Percentiles rank a stretch among this genome's conserved stretches.
Conservation (phyloP, 2,329 filamentous ascomycete species). For the Colletotrichum abscissum region DNA sequence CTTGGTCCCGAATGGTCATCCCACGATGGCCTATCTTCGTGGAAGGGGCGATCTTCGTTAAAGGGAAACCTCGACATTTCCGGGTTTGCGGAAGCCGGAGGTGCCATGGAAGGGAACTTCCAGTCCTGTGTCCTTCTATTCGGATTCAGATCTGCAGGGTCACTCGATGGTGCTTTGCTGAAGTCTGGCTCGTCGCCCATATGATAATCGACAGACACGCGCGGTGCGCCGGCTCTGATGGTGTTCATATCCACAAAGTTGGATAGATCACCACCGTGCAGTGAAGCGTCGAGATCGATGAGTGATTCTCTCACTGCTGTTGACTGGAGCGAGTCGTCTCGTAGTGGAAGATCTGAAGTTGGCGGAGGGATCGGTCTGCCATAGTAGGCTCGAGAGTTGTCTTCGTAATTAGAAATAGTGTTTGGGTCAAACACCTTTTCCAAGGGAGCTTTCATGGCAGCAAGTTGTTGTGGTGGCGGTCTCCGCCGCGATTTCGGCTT, state of each 20-base stretch:
- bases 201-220: constrained; percentile 59
- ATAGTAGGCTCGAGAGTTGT: constrained; percentile 72
- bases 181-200: constrained; percentile 44
- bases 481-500: constrained; percentile 65
- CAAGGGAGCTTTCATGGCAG: constrained; percentile 67
- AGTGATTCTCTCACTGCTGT: constrained; percentile 69
- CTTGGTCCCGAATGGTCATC: constrained; percentile 44
- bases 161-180: constrained; percentile 64
- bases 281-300: constrained; percentile 72
- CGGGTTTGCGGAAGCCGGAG: constrained; percentile 63
- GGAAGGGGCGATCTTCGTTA: constrained; percentile 36
- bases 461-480: constrained; percentile 68
- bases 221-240: constrained; percentile 61
- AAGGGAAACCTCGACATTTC: constrained; percentile 64
- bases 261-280: constrained; percentile 66
- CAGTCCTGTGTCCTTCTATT: constrained; percentile 66
- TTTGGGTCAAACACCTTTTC: constrained; percentile 76
- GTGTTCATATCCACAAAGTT: constrained; percentile 72
- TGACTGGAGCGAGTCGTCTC: constrained; percentile 63
- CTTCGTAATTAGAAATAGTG: constrained; percentile 72
- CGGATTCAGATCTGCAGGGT: constrained; percentile 65
- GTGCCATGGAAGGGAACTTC: constrained; percentile 67
- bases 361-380: constrained; percentile 56
- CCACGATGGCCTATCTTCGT: neutral
- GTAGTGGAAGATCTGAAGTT: constrained; percentile 67